These are phyloP conservation scores for Pinus albicaulis DNA, from an alignment of 75 land plant species.

Conservation along the genomic window DNA sequence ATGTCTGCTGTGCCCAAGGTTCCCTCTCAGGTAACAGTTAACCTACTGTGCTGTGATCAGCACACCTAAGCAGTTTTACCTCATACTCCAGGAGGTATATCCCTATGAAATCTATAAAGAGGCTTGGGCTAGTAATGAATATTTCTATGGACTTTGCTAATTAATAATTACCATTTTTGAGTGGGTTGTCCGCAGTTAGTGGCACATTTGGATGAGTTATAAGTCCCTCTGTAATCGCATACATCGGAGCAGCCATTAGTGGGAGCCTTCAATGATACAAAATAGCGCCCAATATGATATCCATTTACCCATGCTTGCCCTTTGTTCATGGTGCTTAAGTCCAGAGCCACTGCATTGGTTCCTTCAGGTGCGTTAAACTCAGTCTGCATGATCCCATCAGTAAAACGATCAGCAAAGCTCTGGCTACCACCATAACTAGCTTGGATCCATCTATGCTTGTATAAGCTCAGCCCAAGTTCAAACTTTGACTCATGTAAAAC, in stretches of 20 bases:
- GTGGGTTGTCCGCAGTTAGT: constrained; percentile 23
- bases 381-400: constrained; percentile 14
- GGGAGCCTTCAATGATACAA: constrained; percentile 6
- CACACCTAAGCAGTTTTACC: no score
- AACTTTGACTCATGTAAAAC: no score
- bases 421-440: neutral
- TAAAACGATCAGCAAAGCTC: no score
- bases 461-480: no score
- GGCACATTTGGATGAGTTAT: constrained; percentile 17
- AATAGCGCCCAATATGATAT: constrained; percentile 40
- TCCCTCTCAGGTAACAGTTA: no score
- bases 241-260: constrained; percentile 22
- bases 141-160: no score
- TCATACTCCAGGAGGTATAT: no score
- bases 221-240: constrained; percentile 26
- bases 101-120: no score
- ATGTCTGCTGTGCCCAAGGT: no score
- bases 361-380: constrained; percentile 45
- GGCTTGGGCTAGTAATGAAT: no score
- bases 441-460: neutral
- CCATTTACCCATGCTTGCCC: constrained; percentile 60
- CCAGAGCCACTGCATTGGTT: constrained; percentile 39
- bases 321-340: constrained; percentile 50
- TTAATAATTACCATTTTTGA: constrained; percentile 10
- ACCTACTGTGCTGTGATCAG: no score